Conservation (phyloP, 805 yeast species). For the Cyberlindnera xylosilytica region DNA sequence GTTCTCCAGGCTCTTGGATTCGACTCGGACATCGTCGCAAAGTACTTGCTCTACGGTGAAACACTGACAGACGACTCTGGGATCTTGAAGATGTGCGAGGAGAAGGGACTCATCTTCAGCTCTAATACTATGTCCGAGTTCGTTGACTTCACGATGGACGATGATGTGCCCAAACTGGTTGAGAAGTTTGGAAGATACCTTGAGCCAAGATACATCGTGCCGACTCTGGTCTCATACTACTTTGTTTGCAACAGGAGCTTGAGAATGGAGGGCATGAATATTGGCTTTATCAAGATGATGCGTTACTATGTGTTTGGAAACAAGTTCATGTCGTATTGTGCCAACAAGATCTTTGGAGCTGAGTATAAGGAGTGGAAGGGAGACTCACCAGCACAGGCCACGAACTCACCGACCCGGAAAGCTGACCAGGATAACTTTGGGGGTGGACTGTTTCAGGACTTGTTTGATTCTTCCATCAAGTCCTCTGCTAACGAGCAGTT, state of each 20-base stretch:
- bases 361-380: conserved; percentile 6
- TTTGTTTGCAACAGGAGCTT: neutral
- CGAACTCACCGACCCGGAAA: no score
- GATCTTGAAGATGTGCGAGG: conserved; percentile 7
- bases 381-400: neutral
- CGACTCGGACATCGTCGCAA: conserved; percentile 5
- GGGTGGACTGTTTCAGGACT: conserved; percentile 9
- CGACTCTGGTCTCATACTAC: conserved; percentile 1
- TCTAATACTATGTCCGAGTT: neutral
- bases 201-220: conserved; percentile 5
- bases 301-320: conserved; percentile 3
- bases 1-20: neutral
- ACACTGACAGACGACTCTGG: conserved; percentile 1
- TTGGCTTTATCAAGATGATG: conserved; percentile 6
- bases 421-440: conserved; percentile 3
- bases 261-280: conserved; percentile 2
- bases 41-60: conserved; percentile 7
- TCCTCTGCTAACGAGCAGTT: conserved; percentile 5
- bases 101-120: neutral
- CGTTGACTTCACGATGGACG: conserved; percentile 9
- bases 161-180: conserved; percentile 5
- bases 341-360: conserved; percentile 3
- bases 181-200: conserved; percentile 4
- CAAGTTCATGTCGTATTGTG: conserved; percentile 6
- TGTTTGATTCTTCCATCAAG: conserved; percentile 7